These are phyloP conservation scores for Chondrus crispus DNA, from an alignment of 23 red algal species.

Conservation along the genomic window DNA sequence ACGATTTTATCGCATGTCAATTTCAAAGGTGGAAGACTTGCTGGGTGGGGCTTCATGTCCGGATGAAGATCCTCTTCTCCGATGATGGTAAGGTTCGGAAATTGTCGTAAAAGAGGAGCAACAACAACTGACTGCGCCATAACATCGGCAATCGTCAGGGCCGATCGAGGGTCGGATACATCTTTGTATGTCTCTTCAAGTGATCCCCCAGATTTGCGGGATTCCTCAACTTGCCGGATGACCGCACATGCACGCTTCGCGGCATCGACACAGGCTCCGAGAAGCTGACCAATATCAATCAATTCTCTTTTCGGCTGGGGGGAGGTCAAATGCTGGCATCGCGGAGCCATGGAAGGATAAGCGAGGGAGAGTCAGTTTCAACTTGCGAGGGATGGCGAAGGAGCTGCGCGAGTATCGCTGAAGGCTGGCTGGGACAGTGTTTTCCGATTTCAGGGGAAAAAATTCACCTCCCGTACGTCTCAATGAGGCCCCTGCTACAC, in stretches of 20 bases:
- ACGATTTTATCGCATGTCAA: background rate
- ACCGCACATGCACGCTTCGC: background rate
- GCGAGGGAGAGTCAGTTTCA: no score
- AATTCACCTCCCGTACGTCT: no score
- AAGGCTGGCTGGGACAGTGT: no score
- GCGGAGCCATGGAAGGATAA: no score
- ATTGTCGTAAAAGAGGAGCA: background rate
- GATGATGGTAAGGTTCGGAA: background rate
- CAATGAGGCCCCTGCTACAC: no score
- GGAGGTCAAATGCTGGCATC: no score
- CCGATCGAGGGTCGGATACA: background rate
- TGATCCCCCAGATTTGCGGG: background rate
- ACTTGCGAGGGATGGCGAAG: no score
- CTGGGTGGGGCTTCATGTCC: background rate
- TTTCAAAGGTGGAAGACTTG: background rate
- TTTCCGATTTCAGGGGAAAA: no score
- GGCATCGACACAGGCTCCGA: background rate
- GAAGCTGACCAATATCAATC: conserved; percentile 1
- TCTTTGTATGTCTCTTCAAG: conserved; percentile 16
- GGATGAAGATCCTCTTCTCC: conserved; percentile 19
- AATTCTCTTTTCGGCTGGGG: no score
- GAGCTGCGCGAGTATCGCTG: no score
- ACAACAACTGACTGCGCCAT: conserved; percentile 15
- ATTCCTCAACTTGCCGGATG: background rate
- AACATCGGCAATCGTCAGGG: conserved; percentile 24